Conservation (phyloP, 106 monocot genomes). For the Allium sativum region DNA sequence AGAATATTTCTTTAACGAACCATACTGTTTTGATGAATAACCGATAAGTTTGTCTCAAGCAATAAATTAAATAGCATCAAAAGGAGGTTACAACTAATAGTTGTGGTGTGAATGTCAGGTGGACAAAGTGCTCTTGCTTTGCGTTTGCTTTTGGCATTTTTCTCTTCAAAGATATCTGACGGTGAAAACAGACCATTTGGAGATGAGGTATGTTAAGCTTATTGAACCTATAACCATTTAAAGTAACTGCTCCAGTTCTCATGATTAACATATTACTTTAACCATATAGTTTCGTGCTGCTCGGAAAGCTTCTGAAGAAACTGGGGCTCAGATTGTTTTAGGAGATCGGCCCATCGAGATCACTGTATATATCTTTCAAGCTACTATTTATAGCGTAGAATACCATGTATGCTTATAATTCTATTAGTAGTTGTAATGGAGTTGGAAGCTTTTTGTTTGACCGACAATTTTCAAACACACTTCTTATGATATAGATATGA, state of each 20-base stretch:
- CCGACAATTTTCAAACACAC: too few species aligned
- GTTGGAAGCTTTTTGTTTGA: too few species aligned
- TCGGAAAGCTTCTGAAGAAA: constrained; percentile 69
- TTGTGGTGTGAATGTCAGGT: constrained; percentile 24
- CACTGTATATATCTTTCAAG: constrained; percentile 46
- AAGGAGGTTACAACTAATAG: too few species aligned
- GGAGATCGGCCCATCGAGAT: constrained; percentile 99
- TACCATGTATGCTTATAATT: too few species aligned
- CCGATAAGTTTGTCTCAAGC: too few species aligned
- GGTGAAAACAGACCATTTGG: constrained; percentile 58
- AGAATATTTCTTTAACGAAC: too few species aligned
- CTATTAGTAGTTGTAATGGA: too few species aligned
- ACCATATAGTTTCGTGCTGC: constrained; percentile 77
- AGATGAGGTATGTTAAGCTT: constrained; percentile 41
- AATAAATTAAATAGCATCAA: too few species aligned
- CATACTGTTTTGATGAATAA: too few species aligned
- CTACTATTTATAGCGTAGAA: too few species aligned
- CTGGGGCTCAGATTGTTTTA: constrained; percentile 83
- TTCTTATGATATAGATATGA: too few species aligned
- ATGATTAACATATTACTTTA: constrained; percentile 4
- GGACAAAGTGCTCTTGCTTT: constrained; percentile 95
- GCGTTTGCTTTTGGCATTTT: constrained; percentile 75
- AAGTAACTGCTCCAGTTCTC: not conserved
- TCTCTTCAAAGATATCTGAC: constrained; percentile 84
- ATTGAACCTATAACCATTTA: not conserved